Percentiles rank a stretch among this genome's conserved stretches.
phyloP scores from a whole-genome alignment of 257 asterid genomes.

The Solanum raphanifolium region DNA sequence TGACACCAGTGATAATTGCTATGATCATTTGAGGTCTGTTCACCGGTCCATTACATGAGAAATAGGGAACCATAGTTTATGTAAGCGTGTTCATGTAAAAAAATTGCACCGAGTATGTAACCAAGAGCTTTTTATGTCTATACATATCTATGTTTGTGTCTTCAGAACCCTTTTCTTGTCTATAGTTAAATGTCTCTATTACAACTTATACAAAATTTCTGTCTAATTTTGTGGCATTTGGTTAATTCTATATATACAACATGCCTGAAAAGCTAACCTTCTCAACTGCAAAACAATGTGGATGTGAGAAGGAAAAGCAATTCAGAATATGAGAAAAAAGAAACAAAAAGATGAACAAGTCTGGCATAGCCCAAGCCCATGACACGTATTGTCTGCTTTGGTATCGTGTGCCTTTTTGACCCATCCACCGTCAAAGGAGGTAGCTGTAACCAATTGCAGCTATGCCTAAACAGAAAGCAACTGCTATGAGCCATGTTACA shows the following conservation, averaged over 20 bases:
- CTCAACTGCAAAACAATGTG: neutral
- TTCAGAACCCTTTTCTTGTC: neutral
- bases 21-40: conserved; percentile 52
- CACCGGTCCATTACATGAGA: conserved; percentile 34
- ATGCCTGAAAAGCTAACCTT: neutral
- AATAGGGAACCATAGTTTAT: neutral
- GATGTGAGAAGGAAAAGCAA: neutral
- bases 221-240: neutral
- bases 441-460: conserved; percentile 19
- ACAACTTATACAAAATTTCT: neutral
- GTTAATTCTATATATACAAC: neutral
- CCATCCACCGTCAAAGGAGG: neutral
- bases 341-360: neutral
- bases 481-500: conserved; percentile 20
- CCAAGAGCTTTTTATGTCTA: neutral
- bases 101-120: neutral
- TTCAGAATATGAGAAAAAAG: neutral
- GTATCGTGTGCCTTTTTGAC: neutral
- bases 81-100: neutral
- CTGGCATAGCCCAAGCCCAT: neutral
- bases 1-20: conserved; percentile 49
- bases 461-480: conserved; percentile 37
- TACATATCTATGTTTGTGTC: neutral
- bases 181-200: neutral
- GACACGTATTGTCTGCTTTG: neutral